A percentile compares a stretch with the other conserved stretches of the same genome.
phyloP scores from a whole-genome alignment of 441 rosid genomes.

The Gossypium davidsonii region DNA sequence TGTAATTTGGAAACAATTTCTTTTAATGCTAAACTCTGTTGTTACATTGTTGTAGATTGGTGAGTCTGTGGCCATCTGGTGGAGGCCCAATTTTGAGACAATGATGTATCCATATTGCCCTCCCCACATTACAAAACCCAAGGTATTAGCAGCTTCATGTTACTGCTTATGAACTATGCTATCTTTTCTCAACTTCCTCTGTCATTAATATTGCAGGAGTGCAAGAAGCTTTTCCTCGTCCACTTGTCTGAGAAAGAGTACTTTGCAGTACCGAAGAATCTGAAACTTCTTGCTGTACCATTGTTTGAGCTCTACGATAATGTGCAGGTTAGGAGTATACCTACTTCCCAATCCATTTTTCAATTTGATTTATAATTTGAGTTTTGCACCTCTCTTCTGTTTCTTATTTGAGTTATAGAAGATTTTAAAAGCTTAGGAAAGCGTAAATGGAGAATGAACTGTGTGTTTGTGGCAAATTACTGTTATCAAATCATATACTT shows the following conservation, averaged over 20 bases:
- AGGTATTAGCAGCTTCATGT: constrained; percentile 42
- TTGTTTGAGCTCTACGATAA: constrained; percentile 95
- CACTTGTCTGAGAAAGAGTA: constrained; percentile 96
- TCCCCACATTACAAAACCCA: constrained; percentile 91
- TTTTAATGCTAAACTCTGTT: constrained; percentile 3
- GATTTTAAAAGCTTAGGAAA: background rate
- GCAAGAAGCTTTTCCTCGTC: constrained; percentile 91
- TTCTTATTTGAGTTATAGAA: background rate
- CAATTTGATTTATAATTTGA: background rate
- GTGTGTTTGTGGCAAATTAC: background rate
- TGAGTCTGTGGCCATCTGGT: constrained; percentile 95
- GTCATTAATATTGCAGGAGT: constrained; percentile 52
- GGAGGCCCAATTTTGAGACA: constrained; percentile 99
- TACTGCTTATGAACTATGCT: constrained; percentile 3
- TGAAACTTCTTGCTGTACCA: constrained; percentile 96
- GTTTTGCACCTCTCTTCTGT: background rate
- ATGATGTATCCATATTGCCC: constrained; percentile 98
- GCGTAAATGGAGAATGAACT: no score
- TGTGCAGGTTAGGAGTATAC: constrained; percentile 59
- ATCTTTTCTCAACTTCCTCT: background rate
- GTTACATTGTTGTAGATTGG: constrained; percentile 54
- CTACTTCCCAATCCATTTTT: background rate
- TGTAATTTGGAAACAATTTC: background rate
- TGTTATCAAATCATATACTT: background rate
- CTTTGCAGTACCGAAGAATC: constrained; percentile 93